Percentiles rank a stretch among this genome's conserved stretches.
These are phyloP conservation scores for Neoboletus subvelutipes DNA, from an alignment of 768 basidiomycete genomes.

Conservation along the genomic window DNA sequence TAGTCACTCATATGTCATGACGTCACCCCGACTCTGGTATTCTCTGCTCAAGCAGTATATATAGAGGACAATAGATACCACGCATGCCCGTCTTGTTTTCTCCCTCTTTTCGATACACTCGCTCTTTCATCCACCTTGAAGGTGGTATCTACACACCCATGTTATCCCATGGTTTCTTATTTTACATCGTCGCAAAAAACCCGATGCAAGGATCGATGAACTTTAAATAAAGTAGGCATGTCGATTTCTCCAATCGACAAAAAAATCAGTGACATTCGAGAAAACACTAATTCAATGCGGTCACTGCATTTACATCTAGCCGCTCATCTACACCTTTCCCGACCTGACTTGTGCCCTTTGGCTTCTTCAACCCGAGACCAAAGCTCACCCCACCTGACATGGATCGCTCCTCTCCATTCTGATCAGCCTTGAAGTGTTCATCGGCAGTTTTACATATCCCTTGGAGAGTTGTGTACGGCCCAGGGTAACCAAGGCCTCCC, in stretches of 20 bases:
- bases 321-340: slow-evolving; percentile 28
- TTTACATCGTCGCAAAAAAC: neutral
- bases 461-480: slow-evolving; percentile 56
- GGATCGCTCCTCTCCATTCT: slow-evolving; percentile 40
- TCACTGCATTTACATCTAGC: slow-evolving; percentile 16
- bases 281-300: slow-evolving; percentile 19
- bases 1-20: too few relatives aligned
- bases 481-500: slow-evolving; percentile 64
- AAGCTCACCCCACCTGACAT: slow-evolving; percentile 47
- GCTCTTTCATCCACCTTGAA: too few relatives aligned
- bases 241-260: neutral
- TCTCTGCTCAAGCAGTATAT: too few relatives aligned
- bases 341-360: slow-evolving; percentile 29
- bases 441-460: slow-evolving; percentile 57
- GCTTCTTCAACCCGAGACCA: slow-evolving; percentile 33
- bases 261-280: neutral
- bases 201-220: neutral
- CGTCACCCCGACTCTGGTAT: too few relatives aligned
- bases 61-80: too few relatives aligned
- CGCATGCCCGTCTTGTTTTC: too few relatives aligned
- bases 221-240: neutral
- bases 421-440: slow-evolving; percentile 42
- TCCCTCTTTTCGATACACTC: too few relatives aligned
- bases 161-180: neutral
- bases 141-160: too few relatives aligned